These are phyloP conservation scores for Xerocomus amazonicus DNA, from an alignment of 1,284 basidiomycete species.

Conservation along the genomic window DNA sequence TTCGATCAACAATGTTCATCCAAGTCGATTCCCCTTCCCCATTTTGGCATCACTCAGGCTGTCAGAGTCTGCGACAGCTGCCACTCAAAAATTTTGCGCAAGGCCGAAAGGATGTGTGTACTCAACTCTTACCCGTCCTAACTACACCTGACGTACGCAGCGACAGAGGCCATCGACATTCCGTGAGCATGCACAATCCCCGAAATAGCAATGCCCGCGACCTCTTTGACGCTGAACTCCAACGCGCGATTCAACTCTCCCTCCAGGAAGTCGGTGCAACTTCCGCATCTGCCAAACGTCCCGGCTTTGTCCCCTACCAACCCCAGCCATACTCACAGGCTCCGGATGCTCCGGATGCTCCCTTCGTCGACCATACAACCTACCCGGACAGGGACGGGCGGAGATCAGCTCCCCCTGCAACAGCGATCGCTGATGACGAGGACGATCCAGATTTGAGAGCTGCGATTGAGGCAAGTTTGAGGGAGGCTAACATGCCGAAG, in stretches of 20 bases:
- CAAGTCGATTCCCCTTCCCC: constrained; percentile 81
- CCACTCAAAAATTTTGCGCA: constrained; percentile 68
- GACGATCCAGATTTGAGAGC: constrained; percentile 92
- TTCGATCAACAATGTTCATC: constrained; percentile 95
- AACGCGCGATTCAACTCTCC: constrained; percentile 90
- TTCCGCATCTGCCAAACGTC: constrained; percentile 43
- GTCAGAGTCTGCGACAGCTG: constrained; percentile 96
- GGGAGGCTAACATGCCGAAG: constrained; percentile 76
- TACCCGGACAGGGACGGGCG: constrained; percentile 37
- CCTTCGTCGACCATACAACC: constrained; percentile 55
- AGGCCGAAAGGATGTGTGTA: constrained; percentile 47
- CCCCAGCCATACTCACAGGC: constrained; percentile 55
- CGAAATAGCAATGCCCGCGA: constrained; percentile 58
- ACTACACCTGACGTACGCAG: constrained; percentile 19
- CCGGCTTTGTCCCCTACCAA: constrained; percentile 69
- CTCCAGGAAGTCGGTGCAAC: constrained; percentile 70
- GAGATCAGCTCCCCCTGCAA: constrained; percentile 22
- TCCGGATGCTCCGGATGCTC: constrained; percentile 76
- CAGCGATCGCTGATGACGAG: constrained; percentile 58
- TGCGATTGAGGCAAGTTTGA: constrained; percentile 93
- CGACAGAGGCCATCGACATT: constrained; percentile 48
- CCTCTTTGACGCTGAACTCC: constrained; percentile 83
- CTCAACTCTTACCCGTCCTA: not conserved
- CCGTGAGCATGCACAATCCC: constrained; percentile 46
- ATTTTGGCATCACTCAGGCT: constrained; percentile 91